Conservation (phyloP, 257 asterid genomes). For the Gentiana straminea region DNA sequence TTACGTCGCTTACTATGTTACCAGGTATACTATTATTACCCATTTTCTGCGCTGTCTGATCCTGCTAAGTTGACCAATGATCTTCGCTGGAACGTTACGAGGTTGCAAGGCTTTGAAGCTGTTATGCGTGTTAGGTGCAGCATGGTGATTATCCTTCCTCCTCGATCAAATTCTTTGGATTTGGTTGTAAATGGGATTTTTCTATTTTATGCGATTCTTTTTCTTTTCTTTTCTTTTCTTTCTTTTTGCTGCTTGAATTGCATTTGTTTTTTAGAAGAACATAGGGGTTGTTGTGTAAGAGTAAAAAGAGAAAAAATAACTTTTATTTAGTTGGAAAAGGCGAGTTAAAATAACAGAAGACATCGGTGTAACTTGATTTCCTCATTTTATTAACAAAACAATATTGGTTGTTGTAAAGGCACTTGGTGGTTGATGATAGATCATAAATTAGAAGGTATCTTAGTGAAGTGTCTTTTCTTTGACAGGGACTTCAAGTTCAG, state of each 20-base stretch:
- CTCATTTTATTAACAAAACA: too few relatives aligned
- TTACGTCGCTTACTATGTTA: conserved; percentile 5
- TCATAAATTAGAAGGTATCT: background rate
- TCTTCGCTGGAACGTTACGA: conserved; percentile 95
- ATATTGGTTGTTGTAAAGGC: background rate
- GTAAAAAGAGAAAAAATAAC: too few relatives aligned
- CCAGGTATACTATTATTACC: conserved; percentile 88
- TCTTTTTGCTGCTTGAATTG: conserved; percentile 5
- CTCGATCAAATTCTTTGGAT: background rate
- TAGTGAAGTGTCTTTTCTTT: conserved; percentile 5
- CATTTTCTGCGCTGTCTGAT: conserved; percentile 93
- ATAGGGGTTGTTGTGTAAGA: too few relatives aligned
- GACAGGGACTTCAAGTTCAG: conserved; percentile 96
- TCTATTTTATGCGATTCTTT: too few relatives aligned
- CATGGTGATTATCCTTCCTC: conserved; percentile 45
- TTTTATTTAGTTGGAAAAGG: too few relatives aligned
- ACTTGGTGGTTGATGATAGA: conserved; percentile 9
- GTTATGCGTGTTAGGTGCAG: conserved; percentile 99
- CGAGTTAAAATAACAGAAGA: too few relatives aligned
- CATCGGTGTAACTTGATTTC: too few relatives aligned
- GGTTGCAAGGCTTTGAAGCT: conserved; percentile 99
- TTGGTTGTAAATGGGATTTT: too few relatives aligned
- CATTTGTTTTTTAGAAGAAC: too few relatives aligned
- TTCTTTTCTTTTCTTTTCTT: background rate
- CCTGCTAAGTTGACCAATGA: conserved; percentile 92